These are phyloP conservation scores for Tribonema minus DNA, from an alignment of 108 stramenopile species.

Conservation along the genomic window DNA sequence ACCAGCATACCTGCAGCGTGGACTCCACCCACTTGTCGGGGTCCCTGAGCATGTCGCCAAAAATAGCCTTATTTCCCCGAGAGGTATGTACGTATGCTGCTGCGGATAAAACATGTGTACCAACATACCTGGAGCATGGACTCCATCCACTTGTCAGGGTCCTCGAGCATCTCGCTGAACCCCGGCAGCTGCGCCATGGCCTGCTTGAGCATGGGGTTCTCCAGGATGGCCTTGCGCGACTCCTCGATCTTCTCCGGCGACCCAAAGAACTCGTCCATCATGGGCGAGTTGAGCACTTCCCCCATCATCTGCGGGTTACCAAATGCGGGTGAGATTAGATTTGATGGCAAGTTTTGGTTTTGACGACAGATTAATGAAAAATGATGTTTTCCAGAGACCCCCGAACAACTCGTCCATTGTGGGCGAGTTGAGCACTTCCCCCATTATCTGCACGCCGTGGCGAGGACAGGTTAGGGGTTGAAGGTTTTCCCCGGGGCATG, in stretches of 20 bases:
- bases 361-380: no score
- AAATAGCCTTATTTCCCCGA: no score
- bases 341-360: no score
- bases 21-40: no score
- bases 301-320: slow-evolving; percentile 65
- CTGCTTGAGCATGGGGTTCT: slow-evolving; percentile 72
- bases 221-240: slow-evolving; percentile 70
- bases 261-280: slow-evolving; percentile 69
- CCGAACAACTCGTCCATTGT: slow-evolving; percentile 70
- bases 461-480: no score
- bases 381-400: slow-evolving; percentile 67
- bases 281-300: slow-evolving; percentile 68
- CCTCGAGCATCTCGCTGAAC: slow-evolving; percentile 73
- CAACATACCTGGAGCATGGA: slow-evolving; percentile 66
- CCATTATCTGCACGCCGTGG: slow-evolving; percentile 66
- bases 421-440: no score
- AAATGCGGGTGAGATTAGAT: no score
- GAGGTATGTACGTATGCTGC: no score
- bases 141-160: slow-evolving; percentile 60
- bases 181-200: slow-evolving; percentile 76
- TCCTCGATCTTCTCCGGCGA: slow-evolving; percentile 73
- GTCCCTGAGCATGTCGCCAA: no score
- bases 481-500: no score
- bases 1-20: no score
- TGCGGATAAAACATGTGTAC: no score